These are phyloP conservation scores for Salix arbutifolia DNA, from an alignment of 345 rosid genomes.

Conservation along the genomic window DNA sequence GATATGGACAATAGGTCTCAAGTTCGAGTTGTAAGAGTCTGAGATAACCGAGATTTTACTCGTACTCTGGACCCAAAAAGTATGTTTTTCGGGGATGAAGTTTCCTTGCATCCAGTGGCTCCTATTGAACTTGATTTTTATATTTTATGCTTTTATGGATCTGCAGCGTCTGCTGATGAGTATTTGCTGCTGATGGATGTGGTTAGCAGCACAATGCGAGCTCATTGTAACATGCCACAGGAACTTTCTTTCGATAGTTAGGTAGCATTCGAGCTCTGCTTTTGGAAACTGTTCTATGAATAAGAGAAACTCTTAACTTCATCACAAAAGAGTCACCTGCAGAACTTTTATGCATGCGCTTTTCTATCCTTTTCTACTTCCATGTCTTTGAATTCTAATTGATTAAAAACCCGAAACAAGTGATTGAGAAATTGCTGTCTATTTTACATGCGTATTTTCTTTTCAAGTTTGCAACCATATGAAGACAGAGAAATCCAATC, in stretches of 20 bases:
- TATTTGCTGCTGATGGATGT: conserved; percentile 89
- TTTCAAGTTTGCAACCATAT: background rate
- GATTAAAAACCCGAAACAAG: background rate
- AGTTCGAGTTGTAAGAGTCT: too few species aligned
- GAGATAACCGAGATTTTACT: too few species aligned
- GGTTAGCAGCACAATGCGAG: conserved; percentile 60
- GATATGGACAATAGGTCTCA: too few species aligned
- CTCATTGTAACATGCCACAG: conserved; percentile 70
- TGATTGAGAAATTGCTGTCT: background rate
- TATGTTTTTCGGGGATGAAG: too few species aligned
- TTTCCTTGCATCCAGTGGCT: background rate
- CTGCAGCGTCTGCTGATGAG: conserved; percentile 93
- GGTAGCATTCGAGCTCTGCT: background rate
- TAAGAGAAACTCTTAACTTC: too few species aligned
- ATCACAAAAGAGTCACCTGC: background rate
- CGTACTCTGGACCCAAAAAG: too few species aligned
- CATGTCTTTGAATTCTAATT: background rate
- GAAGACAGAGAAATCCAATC: background rate
- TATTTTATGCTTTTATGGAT: background rate
- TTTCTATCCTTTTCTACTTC: background rate
- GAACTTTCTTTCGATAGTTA: conserved; percentile 48
- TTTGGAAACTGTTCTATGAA: too few species aligned
- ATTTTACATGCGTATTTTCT: background rate
- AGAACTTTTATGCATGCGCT: background rate
- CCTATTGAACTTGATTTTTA: background rate